These are phyloP conservation scores for Hypoxylon sp. DNA, from an alignment of 2,329 filamentous ascomycete species.

Conservation along the genomic window DNA sequence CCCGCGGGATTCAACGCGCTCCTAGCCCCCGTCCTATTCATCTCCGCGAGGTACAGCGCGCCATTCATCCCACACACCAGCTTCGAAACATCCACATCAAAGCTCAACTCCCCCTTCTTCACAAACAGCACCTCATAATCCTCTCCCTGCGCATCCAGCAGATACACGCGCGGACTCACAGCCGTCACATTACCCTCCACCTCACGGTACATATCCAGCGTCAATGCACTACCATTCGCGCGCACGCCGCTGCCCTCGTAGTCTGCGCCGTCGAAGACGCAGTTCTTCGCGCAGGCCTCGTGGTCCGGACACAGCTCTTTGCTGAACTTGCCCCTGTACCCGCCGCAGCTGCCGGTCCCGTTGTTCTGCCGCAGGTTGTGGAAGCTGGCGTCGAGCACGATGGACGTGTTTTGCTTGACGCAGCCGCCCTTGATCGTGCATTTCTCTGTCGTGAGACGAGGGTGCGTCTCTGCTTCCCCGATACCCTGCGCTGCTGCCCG, in stretches of 20 bases:
- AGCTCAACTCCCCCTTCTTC: constrained; percentile 72
- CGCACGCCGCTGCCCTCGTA: constrained; percentile 56
- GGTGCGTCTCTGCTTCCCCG: constrained; percentile 54
- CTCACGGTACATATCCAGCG: constrained; percentile 50
- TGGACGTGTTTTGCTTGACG: constrained; percentile 59
- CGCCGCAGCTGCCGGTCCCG: constrained; percentile 45
- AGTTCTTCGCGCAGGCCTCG: constrained; percentile 63
- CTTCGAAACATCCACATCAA: constrained; percentile 74
- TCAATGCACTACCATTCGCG: constrained; percentile 43
- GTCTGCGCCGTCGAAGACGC: constrained; percentile 63
- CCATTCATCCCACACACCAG: constrained; percentile 76
- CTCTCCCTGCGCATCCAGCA: constrained; percentile 57
- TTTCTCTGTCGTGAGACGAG: constrained; percentile 63
- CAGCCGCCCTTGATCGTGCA: constrained; percentile 65
- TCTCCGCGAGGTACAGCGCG: constrained; percentile 73
- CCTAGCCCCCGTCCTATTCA: constrained; percentile 72
- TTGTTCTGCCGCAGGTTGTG: constrained; percentile 53
- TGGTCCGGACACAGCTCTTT: constrained; percentile 60
- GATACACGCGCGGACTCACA: constrained; percentile 64
- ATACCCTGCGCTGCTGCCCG: constrained; percentile 32
- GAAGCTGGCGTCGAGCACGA: constrained; percentile 64
- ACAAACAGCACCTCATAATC: constrained; percentile 65
- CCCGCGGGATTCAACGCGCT: constrained; percentile 67
- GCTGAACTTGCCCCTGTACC: constrained; percentile 50
- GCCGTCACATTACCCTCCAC: constrained; percentile 50